Evolutionary conservation across 768 basidiomycete species (phyloP).

Genomic region (Leccinum fibrillosum): DNA sequence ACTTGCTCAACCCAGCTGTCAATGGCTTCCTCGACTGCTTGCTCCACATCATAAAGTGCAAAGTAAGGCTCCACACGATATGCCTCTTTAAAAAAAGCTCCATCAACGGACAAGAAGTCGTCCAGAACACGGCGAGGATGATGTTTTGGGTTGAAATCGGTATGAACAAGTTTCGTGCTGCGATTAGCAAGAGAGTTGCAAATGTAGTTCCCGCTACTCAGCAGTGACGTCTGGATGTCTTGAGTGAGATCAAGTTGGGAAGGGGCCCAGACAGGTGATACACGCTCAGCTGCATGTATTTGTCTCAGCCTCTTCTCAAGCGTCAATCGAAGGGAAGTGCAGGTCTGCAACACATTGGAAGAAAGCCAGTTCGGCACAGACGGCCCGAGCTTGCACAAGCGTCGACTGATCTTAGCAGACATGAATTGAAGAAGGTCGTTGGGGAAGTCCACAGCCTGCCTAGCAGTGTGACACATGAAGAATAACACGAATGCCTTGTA

Average conservation of each 20-base stretch:
- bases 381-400: constrained; percentile 23
- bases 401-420: constrained; percentile 27
- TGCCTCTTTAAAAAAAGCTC: constrained; percentile 4
- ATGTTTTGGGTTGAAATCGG: constrained; percentile 2
- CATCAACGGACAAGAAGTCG: constrained; percentile 1
- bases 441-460: constrained; percentile 10
- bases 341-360: constrained; percentile 35
- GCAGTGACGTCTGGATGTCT: background rate
- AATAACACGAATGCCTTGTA: constrained; percentile 52
- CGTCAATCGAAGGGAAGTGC: constrained; percentile 13
- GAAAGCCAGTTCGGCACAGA: constrained; percentile 33
- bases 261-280: constrained; percentile 32
- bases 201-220: background rate
- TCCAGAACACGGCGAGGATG: constrained; percentile 1
- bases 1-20: constrained; percentile 30
- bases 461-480: constrained; percentile 30
- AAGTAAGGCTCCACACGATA: constrained; percentile 7
- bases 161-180: background rate
- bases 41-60: constrained; percentile 37
- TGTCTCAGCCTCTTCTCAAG: constrained; percentile 35
- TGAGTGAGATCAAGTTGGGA: background rate
- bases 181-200: background rate
- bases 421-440: constrained; percentile 30
- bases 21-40: constrained; percentile 27
- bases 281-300: constrained; percentile 27